Evolutionary conservation across 169 alveolate species (phyloP), one percentile per base, ranked within the genome.

Genomic region (Cryptosporidium parvum): DNA sequence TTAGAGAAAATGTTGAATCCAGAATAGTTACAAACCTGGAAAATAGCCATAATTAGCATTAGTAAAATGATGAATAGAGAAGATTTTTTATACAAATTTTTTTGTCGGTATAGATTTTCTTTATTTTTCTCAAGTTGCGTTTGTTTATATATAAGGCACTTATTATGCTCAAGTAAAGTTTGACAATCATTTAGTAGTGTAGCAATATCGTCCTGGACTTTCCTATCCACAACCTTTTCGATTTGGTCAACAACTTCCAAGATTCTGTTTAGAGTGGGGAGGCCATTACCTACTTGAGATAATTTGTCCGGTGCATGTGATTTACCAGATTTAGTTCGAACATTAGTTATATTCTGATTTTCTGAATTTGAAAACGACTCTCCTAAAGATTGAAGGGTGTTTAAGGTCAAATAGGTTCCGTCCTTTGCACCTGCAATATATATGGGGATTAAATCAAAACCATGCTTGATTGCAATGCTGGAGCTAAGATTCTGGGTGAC

Each of bases 381-480:
- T 6, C 52, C 72, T 14, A 65, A 37, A n/a, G 72, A 31, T 33
- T 65, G 72, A 29, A 37, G 29, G 31, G 72, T 33, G 3, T 33
- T 65, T 33, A 37, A 12, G 18, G 72, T 31, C 10, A 86, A 44
- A 62, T 92, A 86, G 31, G 84, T 59, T 42, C 92, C 93, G 26
- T 85, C 89, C 29, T 86, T 92, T 58, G 92, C 94, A 16, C 92
- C 92, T 29, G 91, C 45, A 53, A 92, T 80, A 48, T 73, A 92
- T 31, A 85, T 86, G 21, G 92, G 94, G 31, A 92, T 70, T 33
- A 92, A 37, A 48, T 92, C 94, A 26, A 92, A 87, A 37, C 89
- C 89, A n/a, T 75, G 75, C 12, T 91, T 75, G 26, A 85, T 85
- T 37, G 70, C 56, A 65, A 92, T 75, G 16, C 86, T 92, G 16